A percentile compares a stretch with the other conserved stretches of the same genome.
Evolutionary conservation across 1,139 yeast genomes (phyloP).

Genomic region (Cylindricascospora bacillispora): DNA sequence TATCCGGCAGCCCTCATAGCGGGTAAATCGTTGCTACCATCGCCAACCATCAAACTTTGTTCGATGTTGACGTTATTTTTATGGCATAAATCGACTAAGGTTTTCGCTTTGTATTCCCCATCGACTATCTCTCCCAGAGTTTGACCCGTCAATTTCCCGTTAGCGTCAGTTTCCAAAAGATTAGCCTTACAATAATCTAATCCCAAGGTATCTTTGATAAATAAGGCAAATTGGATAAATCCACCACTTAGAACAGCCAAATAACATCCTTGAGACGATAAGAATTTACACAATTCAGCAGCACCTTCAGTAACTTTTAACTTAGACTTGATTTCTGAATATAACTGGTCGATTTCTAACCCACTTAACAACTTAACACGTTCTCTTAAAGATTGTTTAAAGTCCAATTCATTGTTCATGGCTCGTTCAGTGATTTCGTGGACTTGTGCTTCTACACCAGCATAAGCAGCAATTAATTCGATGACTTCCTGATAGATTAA

Average conservation of each 20-base stretch:
- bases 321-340: slow-evolving; percentile 65
- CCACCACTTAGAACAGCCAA: slow-evolving; percentile 94
- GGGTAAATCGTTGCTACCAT: slow-evolving; percentile 88
- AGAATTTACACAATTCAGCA: slow-evolving; percentile 46
- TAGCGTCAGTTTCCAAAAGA: slow-evolving; percentile 40
- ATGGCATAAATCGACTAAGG: slow-evolving; percentile 53
- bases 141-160: slow-evolving; percentile 38
- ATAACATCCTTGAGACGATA: slow-evolving; percentile 50
- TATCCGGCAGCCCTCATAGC: slow-evolving; percentile 92
- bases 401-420: slow-evolving; percentile 95
- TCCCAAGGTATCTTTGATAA: slow-evolving; percentile 53
- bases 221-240: slow-evolving; percentile 74
- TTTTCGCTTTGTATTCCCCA: slow-evolving; percentile 68
- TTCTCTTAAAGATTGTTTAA: slow-evolving; percentile 63
- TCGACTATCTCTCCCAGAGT: slow-evolving; percentile 74
- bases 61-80: slow-evolving; percentile 46
- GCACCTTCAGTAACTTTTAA: slow-evolving; percentile 78
- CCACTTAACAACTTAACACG: slow-evolving; percentile 75
- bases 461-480: slow-evolving; percentile 84
- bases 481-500: slow-evolving; percentile 93
- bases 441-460: slow-evolving; percentile 64
- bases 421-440: slow-evolving; percentile 82
- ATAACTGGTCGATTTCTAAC: slow-evolving; percentile 55
- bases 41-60: slow-evolving; percentile 79
- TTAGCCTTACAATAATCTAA: slow-evolving; percentile 89